Evolutionary conservation across 2,329 filamentous ascomycete genomes (phyloP).

Genomic region (Aspergillus sclerotialis): DNA sequence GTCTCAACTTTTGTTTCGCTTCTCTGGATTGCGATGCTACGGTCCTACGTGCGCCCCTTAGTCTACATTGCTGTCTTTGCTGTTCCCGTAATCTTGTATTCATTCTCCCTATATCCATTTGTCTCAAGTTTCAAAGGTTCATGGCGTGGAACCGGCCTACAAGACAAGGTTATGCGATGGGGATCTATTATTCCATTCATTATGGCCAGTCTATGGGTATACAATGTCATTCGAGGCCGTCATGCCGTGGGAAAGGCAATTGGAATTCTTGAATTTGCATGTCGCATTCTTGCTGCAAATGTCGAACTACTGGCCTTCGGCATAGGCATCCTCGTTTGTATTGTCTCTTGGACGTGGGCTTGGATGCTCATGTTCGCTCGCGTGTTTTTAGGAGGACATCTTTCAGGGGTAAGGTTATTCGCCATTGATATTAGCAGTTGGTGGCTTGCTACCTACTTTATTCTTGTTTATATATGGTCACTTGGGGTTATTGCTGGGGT

Average conservation of each 20-base stretch:
- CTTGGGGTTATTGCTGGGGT: conserved; percentile 79
- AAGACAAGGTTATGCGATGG: conserved; percentile 87
- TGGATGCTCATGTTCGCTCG: conserved; percentile 97
- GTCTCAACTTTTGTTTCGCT: conserved; percentile 84
- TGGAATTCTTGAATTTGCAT: conserved; percentile 85
- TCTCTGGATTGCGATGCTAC: conserved; percentile 80
- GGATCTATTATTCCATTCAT: conserved; percentile 68
- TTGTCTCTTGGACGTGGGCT: conserved; percentile 87
- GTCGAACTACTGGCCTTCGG: conserved; percentile 78
- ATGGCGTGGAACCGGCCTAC: conserved; percentile 67
- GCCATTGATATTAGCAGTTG: conserved; percentile 82
- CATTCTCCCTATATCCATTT: conserved; percentile 86
- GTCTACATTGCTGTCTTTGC: conserved; percentile 74
- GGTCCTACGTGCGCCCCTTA: conserved; percentile 80
- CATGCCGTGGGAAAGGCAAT: conserved; percentile 76
- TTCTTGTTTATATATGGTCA: conserved; percentile 94
- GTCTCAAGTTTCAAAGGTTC: conserved; percentile 78
- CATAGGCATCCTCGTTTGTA: conserved; percentile 64
- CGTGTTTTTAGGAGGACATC: conserved; percentile 87
- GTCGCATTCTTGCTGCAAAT: conserved; percentile 77
- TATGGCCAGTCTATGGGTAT: conserved; percentile 71
- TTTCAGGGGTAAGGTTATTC: conserved; percentile 58
- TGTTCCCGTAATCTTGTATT: conserved; percentile 77
- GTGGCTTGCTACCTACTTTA: conserved; percentile 91
- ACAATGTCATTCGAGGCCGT: conserved; percentile 72